Evolutionary conservation across 306 rosid genomes (phyloP).

Genomic region (Aeschynomene evenia): DNA sequence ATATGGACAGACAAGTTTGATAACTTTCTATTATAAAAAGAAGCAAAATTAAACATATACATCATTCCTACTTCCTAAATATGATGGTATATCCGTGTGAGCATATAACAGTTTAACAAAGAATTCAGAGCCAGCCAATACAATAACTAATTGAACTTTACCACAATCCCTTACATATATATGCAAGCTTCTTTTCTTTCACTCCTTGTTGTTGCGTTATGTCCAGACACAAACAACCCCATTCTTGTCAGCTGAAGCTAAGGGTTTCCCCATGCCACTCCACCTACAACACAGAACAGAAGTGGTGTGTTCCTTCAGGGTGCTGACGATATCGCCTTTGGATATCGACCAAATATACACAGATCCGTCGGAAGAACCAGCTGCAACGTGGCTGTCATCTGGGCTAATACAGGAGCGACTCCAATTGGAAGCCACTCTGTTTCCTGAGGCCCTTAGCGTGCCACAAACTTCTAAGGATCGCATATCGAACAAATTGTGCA

Average conservation of each 20-base stretch:
- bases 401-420: constrained; percentile 97
- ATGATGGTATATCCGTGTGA: constrained; percentile 26
- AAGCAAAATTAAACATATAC: constrained; percentile 28
- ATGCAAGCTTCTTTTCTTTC: neutral
- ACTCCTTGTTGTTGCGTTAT: neutral
- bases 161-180: neutral
- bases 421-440: constrained; percentile 91
- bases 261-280: constrained; percentile 83
- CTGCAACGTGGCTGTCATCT: constrained; percentile 87
- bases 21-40: neutral
- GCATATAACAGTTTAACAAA: constrained; percentile 11
- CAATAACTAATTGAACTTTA: constrained; percentile 15
- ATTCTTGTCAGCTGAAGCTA: constrained; percentile 91
- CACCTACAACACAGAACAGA: constrained; percentile 88
- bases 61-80: neutral
- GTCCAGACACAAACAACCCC: constrained; percentile 87
- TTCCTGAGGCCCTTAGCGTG: constrained; percentile 71
- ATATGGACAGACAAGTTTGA: neutral
- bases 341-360: constrained; percentile 81
- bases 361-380: constrained; percentile 90
- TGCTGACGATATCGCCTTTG: constrained; percentile 70
- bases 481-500: constrained; percentile 83
- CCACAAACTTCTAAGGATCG: constrained; percentile 87
- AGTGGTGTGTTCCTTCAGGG: constrained; percentile 76
- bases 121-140: constrained; percentile 24